phyloP scores from a whole-genome alignment of 768 basidiomycete genomes.

The Lentinula lateritia region DNA sequence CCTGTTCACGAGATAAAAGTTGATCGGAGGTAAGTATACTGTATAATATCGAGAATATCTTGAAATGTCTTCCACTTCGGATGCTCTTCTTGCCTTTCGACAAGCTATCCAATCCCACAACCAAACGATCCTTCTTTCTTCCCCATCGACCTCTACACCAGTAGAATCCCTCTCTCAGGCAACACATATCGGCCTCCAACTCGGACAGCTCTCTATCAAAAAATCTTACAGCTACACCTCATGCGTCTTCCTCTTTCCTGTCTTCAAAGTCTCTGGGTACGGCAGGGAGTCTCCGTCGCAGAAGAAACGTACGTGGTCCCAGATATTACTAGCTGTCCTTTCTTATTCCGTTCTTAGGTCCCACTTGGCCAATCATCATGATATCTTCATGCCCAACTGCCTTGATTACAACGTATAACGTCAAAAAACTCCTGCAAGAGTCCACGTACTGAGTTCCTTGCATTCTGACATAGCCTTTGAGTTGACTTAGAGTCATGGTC shows the following conservation, averaged over 20 bases:
- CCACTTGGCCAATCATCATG: conserved; percentile 91
- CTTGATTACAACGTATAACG: conserved; percentile 96
- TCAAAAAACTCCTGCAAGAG: conserved; percentile 90
- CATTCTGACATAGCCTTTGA: not conserved
- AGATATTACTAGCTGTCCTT: no score
- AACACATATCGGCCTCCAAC: conserved; percentile 53
- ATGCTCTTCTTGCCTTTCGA: conserved; percentile 53
- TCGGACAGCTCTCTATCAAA: conserved; percentile 5
- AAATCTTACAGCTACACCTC: conserved; percentile 6
- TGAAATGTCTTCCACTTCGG: conserved; percentile 15
- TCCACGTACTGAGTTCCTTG: conserved; percentile 48
- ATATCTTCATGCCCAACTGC: conserved; percentile 95
- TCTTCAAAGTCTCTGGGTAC: conserved; percentile 20
- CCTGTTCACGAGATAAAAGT: no score
- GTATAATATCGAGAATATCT: not conserved
- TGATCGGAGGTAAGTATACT: not conserved
- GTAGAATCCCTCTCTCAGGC: conserved; percentile 43
- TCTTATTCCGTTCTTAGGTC: conserved; percentile 36
- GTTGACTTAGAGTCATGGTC: not conserved
- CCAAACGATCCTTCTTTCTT: conserved; percentile 40
- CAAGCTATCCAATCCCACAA: conserved; percentile 54
- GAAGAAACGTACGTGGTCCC: conserved; percentile 55
- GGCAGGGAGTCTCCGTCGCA: conserved; percentile 44
- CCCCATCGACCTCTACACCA: conserved; percentile 33
- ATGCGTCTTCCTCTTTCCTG: conserved; percentile 23